Percentiles rank a stretch among this genome's conserved stretches.
These are phyloP conservation scores for Botrytis deweyae DNA, from an alignment of 2,329 filamentous ascomycete genomes.

Conservation along the genomic window DNA sequence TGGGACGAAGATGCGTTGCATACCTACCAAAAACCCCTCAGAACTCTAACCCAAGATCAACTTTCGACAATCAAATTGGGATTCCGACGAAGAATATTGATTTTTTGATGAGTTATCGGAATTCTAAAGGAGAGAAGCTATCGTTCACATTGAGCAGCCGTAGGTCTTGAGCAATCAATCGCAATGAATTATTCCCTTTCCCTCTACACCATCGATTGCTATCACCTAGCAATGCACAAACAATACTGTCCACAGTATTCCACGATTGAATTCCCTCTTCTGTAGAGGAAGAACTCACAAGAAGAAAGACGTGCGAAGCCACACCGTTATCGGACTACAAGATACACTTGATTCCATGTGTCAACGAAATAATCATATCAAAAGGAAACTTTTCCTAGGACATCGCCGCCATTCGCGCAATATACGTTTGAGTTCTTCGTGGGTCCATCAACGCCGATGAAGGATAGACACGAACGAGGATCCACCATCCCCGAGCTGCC, in stretches of 20 bases:
- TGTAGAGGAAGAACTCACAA: neutral
- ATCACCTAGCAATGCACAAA: neutral
- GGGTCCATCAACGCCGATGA: neutral
- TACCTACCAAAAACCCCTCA: neutral
- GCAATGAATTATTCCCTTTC: neutral
- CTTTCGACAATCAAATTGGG: neutral
- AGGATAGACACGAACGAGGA: neutral
- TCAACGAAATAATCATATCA: neutral
- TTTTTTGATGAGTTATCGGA: neutral
- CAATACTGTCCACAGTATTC: neutral
- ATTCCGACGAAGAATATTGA: neutral
- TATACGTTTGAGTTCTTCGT: neutral
- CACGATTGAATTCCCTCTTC: neutral
- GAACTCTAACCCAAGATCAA: neutral
- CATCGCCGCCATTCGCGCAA: neutral
- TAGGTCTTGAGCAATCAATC: neutral
- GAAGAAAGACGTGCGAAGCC: neutral
- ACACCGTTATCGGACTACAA: neutral
- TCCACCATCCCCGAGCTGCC: neutral
- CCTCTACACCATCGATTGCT: neutral
- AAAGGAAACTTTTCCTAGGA: neutral
- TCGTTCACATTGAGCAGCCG: neutral
- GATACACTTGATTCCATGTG: slow-evolving; percentile 1
- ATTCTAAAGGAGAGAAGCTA: neutral
- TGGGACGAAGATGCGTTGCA: neutral